Base-by-base conservation (phyloP, 257 asterid genomes). In the Perilla frutescens region DNA sequence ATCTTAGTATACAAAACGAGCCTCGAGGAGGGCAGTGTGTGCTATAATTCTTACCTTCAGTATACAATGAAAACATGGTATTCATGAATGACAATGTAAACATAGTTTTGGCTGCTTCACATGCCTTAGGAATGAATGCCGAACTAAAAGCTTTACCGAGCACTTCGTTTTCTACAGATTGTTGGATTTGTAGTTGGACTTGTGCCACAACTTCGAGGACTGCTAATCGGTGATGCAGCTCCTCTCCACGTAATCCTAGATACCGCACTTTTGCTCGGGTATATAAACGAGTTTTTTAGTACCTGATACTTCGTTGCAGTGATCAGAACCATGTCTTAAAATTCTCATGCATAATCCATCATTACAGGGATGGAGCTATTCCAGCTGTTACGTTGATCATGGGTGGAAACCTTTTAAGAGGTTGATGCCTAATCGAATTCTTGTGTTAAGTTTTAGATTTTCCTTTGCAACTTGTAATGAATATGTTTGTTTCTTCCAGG, bases 331-430 rank as follows among this genome's bases (percentile, higher is more conserved):
- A 36, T 9, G 56, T 15, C 64, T 63, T 54, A 43, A 20, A 47
- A 54, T 60, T 20, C 15, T 45, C 20, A 1, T 60, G 31, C 37
- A 34, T 34, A 34, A 2, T 60, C n/a, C 9, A 29, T 58, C 34
- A 62, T 57, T 75, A 83, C 89, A 93, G 98, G 85, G 96, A 89
- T 62, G 98, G 96, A 68, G 89, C 98, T 66, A 91, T 93, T 76
- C 97, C 98, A 44, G 77, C 93, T 55, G 66, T 93, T 62, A 91
- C 97, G 31, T 78, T 93, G 80, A 77, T 93, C 78, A 74, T 91
- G 91, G 98, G 98, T 26, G 98, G 89, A 62, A 93, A 91, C 82
- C 97, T 91, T 66, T 79, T 93, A 63, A 87, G 73, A 76, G 96
- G 93, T 87, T 43, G 64, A 75, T 32, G 51, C 43, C 50, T 59